These are phyloP conservation scores for Tolypocladium ophioglossoides DNA, from an alignment of 2,329 filamentous ascomycete genomes.

Conservation along the genomic window DNA sequence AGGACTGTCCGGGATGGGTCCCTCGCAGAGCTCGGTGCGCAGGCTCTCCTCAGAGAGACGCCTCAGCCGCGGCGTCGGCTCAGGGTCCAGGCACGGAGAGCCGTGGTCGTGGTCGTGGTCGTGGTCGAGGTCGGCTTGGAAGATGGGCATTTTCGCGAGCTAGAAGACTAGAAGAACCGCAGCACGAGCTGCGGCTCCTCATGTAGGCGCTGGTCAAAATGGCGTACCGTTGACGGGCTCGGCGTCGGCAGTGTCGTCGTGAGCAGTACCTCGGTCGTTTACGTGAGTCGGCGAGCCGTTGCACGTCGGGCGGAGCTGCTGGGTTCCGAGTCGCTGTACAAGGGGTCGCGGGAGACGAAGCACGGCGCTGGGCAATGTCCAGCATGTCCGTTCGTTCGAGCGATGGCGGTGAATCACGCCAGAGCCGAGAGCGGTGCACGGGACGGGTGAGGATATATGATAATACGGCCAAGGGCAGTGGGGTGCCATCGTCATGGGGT, in stretches of 20 bases:
- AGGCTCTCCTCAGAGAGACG: conserved; percentile 49
- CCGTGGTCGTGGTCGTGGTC: too few relatives aligned
- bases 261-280: background rate
- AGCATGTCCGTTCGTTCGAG: background rate
- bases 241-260: background rate
- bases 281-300: background rate
- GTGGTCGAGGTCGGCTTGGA: conserved; percentile 38
- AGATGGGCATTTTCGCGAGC: conserved; percentile 42
- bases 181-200: conserved; percentile 17
- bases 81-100: too few relatives aligned
- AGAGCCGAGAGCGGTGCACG: background rate
- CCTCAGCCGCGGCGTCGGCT: conserved; percentile 11
- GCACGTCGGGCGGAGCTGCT: background rate
- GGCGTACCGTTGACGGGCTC: background rate
- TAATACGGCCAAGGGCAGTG: background rate
- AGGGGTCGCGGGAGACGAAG: background rate
- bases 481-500: background rate
- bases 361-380: background rate
- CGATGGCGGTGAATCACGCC: background rate
- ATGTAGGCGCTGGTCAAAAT: conserved; percentile 5
- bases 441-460: background rate
- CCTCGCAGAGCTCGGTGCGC: conserved; percentile 50
- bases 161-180: conserved; percentile 19
- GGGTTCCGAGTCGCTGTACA: background rate
- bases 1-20: conserved; percentile 36